Conservation (phyloP, 1,139 yeast species). For the Meyerozyma carpophila region DNA sequence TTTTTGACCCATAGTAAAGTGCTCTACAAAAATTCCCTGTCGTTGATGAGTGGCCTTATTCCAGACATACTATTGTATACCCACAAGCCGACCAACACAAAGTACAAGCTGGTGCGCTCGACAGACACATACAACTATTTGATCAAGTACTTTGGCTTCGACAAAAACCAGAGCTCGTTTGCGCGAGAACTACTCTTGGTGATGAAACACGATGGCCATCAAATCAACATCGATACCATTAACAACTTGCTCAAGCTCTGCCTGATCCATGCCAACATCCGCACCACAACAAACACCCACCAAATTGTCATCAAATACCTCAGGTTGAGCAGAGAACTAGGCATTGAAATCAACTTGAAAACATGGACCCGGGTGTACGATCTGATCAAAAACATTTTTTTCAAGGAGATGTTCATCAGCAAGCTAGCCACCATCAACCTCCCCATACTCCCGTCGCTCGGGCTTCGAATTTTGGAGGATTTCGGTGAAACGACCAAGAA, state of each 20-base stretch:
- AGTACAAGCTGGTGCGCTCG: conserved; percentile 26
- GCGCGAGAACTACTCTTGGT: conserved; percentile 37
- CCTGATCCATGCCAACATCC: conserved; percentile 27
- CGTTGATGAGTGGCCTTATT: conserved; percentile 32
- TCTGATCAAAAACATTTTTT: conserved; percentile 30
- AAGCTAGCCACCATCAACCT: conserved; percentile 25
- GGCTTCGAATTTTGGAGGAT: conserved; percentile 31
- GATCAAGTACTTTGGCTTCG: conserved; percentile 38
- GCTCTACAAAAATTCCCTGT: conserved; percentile 31
- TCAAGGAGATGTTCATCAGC: conserved; percentile 33
- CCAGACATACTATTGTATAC: conserved; percentile 37
- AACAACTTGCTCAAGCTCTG: conserved; percentile 31
- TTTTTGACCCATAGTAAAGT: conserved; percentile 30
- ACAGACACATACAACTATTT: conserved; percentile 36
- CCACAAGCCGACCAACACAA: conserved; percentile 28
- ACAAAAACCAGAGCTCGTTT: conserved; percentile 37
- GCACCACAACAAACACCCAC: conserved; percentile 31
- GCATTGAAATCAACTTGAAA: conserved; percentile 28
- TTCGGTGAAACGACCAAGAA: conserved; percentile 24
- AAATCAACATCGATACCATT: conserved; percentile 37
- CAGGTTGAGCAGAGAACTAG: conserved; percentile 20
- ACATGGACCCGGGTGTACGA: conserved; percentile 38
- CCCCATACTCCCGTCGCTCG: conserved; percentile 29
- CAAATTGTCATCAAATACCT: conserved; percentile 27
- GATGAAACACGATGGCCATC: conserved; percentile 39